A percentile compares a stretch with the other conserved stretches of the same genome.
phyloP scores from a whole-genome alignment of 2,329 filamentous ascomycete genomes.

The Cladophialophora bantiana region DNA sequence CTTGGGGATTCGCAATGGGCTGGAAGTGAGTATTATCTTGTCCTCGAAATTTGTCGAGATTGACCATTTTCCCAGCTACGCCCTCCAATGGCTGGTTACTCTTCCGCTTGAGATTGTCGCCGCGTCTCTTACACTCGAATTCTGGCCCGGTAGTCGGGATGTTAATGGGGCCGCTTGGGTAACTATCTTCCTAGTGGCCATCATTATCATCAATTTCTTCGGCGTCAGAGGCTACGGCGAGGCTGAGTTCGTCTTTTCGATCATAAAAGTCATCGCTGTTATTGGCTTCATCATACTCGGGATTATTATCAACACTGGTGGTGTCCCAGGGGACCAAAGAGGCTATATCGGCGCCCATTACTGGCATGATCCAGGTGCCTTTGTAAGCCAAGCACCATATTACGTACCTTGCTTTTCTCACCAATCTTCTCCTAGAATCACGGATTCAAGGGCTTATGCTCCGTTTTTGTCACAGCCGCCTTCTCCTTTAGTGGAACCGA shows the following conservation, averaged over 20 bases:
- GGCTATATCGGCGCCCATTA: constrained; percentile 81
- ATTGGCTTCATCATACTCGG: constrained; percentile 74
- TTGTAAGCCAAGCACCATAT: constrained; percentile 43
- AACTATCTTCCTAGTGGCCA: constrained; percentile 76
- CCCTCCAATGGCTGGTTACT: constrained; percentile 84
- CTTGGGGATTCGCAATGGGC: constrained; percentile 94
- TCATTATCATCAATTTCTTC: constrained; percentile 84
- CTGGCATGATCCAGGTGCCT: constrained; percentile 80
- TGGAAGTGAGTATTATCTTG: constrained; percentile 72
- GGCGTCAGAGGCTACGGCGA: constrained; percentile 89
- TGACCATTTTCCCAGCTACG: constrained; percentile 66
- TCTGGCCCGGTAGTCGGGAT: constrained; percentile 67
- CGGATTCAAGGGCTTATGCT: constrained; percentile 70
- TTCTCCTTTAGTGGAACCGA: constrained; percentile 70
- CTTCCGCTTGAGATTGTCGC: constrained; percentile 87
- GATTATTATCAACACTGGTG: constrained; percentile 78
- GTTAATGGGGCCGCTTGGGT: constrained; percentile 79
- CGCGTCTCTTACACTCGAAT: constrained; percentile 81
- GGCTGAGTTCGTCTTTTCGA: constrained; percentile 85
- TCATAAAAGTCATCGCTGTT: constrained; percentile 84
- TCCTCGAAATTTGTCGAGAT: background rate
- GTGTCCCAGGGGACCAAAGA: constrained; percentile 65
- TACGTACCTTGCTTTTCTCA: constrained; percentile 48
- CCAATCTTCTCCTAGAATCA: constrained; percentile 73
- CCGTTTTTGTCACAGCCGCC: constrained; percentile 68